These are phyloP conservation scores for Epichloe glyceriae DNA, from an alignment of 2,329 filamentous ascomycete species.

Conservation along the genomic window DNA sequence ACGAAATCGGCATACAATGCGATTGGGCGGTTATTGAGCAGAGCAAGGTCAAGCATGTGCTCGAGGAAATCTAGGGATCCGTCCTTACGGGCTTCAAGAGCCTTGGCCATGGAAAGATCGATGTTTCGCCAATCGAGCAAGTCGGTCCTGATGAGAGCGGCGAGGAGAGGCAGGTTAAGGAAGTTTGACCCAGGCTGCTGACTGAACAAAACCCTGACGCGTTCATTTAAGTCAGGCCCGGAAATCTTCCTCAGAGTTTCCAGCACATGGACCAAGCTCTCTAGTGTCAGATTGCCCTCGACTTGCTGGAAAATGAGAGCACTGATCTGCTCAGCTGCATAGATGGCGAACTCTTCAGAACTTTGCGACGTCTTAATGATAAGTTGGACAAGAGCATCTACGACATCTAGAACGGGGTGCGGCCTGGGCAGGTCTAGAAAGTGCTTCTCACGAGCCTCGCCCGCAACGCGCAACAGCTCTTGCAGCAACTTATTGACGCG, in stretches of 20 bases:
- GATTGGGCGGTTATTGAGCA: slow-evolving; percentile 65
- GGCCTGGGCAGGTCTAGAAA: slow-evolving; percentile 45
- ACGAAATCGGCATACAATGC: slow-evolving; percentile 79
- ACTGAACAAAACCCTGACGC: slow-evolving; percentile 42
- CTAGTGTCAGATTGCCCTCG: slow-evolving; percentile 43
- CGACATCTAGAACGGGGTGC: slow-evolving; percentile 46
- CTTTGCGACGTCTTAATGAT: slow-evolving; percentile 51
- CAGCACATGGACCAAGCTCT: slow-evolving; percentile 49
- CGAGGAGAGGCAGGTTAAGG: slow-evolving; percentile 43
- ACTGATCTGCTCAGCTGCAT: slow-evolving; percentile 47
- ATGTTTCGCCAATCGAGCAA: slow-evolving; percentile 51
- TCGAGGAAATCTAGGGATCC: slow-evolving; percentile 69
- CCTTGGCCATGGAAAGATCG: slow-evolving; percentile 60
- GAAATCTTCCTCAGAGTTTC: slow-evolving; percentile 48
- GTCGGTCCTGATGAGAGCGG: slow-evolving; percentile 45
- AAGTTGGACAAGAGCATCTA: slow-evolving; percentile 47
- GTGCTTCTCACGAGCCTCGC: slow-evolving; percentile 43
- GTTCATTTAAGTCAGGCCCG: slow-evolving; percentile 38
- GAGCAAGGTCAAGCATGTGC: slow-evolving; percentile 61
- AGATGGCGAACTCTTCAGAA: slow-evolving; percentile 46
- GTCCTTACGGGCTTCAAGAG: slow-evolving; percentile 57
- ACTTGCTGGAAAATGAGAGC: slow-evolving; percentile 40
- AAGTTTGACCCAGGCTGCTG: slow-evolving; percentile 43
- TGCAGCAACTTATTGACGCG: slow-evolving; percentile 44
- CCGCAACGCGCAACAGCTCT: slow-evolving; percentile 42